phyloP scores from a whole-genome alignment of 108 stramenopile genomes.

The Pseudonitzschia pungens region DNA sequence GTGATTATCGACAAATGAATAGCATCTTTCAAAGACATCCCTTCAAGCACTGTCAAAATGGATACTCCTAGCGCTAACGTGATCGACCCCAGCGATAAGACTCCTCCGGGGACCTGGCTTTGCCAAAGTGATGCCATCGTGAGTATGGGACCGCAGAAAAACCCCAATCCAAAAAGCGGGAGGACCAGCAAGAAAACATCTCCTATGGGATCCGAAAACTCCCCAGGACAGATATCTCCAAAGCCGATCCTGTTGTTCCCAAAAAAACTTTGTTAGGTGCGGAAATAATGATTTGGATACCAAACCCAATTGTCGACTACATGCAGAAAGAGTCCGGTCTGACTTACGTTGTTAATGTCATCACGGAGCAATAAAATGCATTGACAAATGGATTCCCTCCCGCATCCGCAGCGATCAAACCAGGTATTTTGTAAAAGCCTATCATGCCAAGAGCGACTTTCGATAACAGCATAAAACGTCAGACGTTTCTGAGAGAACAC shows the following conservation, averaged over 20 bases:
- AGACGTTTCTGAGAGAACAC: background rate
- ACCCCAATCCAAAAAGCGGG: conserved; percentile 50
- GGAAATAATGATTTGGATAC: background rate
- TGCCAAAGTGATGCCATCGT: conserved; percentile 48
- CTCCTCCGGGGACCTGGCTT: conserved; percentile 44
- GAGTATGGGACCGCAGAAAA: conserved; percentile 62
- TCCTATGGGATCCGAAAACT: conserved; percentile 32
- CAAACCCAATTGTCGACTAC: no score
- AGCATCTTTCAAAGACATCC: conserved; percentile 42
- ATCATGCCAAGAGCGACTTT: conserved; percentile 11
- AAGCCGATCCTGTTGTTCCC: conserved; percentile 38
- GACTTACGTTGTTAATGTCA: conserved; percentile 62
- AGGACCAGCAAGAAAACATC: conserved; percentile 42
- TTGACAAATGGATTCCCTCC: conserved; percentile 24
- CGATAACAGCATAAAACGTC: background rate
- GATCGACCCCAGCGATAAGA: conserved; percentile 20
- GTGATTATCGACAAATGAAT: conserved; percentile 47
- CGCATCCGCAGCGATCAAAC: conserved; percentile 33
- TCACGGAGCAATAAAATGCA: conserved; percentile 54
- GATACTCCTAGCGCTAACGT: conserved; percentile 39
- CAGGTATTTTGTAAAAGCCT: conserved; percentile 50
- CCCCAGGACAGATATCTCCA: conserved; percentile 57
- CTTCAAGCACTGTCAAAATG: conserved; percentile 38
- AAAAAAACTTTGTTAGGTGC: background rate
- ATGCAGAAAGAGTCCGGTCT: background rate